Conservation (phyloP, 352 stramenopile genomes). For the Saprolegnia diclina region DNA sequence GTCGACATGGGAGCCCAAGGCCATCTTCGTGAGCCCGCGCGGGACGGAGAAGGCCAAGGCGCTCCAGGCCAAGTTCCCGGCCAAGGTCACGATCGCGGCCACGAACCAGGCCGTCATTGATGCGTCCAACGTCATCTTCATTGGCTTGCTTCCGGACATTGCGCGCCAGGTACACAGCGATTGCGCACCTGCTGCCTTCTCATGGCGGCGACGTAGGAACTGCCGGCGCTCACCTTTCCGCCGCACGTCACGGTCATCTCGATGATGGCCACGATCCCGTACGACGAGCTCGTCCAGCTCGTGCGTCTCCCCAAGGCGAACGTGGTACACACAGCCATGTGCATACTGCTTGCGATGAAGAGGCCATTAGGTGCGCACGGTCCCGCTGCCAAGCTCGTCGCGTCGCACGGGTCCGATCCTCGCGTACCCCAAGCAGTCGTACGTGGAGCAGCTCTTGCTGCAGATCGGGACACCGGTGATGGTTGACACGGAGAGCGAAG, state of each 20-base stretch:
- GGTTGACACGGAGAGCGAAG: constrained; percentile 67
- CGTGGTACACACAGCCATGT: constrained; percentile 35
- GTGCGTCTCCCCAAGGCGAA: constrained; percentile 60
- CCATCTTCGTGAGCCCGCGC: constrained; percentile 63
- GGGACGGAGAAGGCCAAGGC: constrained; percentile 72
- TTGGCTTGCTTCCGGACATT: constrained; percentile 67
- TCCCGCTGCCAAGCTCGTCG: constrained; percentile 63
- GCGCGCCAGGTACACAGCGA: constrained; percentile 35
- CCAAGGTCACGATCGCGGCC: constrained; percentile 52
- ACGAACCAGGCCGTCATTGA: constrained; percentile 82
- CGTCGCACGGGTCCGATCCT: constrained; percentile 77
- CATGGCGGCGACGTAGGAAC: constrained; percentile 32
- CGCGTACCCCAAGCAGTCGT: constrained; percentile 66
- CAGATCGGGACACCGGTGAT: constrained; percentile 82
- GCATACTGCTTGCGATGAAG: neutral
- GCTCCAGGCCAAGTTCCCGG: constrained; percentile 60
- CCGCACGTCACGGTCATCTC: constrained; percentile 62
- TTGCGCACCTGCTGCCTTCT: constrained; percentile 11
- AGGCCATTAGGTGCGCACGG: constrained; percentile 41
- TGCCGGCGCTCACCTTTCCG: constrained; percentile 64
- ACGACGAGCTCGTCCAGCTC: constrained; percentile 69
- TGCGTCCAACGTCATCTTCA: constrained; percentile 74
- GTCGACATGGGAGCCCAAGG: constrained; percentile 67
- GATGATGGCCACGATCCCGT: constrained; percentile 87
- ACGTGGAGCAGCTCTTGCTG: constrained; percentile 55